phyloP scores from a whole-genome alignment of 441 rosid species.

The Brassica hybrid region DNA sequence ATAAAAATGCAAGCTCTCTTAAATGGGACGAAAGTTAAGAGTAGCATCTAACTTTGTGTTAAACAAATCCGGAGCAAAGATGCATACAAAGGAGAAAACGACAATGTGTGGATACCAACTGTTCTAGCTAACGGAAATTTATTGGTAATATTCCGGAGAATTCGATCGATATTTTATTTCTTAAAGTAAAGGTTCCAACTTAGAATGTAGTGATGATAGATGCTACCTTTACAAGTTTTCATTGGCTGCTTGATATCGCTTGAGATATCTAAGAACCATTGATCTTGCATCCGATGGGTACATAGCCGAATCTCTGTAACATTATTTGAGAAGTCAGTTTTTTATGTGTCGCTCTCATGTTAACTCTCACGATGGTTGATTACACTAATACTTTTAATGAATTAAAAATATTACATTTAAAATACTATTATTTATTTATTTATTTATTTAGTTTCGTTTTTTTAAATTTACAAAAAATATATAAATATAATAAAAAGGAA shows the following conservation, averaged over 20 bases:
- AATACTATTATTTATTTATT: too few species aligned
- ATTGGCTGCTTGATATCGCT: background rate
- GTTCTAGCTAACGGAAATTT: background rate
- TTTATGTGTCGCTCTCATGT: too few species aligned
- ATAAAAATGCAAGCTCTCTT: background rate
- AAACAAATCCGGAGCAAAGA: background rate
- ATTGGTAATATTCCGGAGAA: background rate
- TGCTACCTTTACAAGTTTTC: background rate
- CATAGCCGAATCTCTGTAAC: background rate
- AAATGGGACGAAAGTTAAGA: background rate
- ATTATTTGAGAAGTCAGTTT: too few species aligned
- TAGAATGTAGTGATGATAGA: constrained; percentile 1
- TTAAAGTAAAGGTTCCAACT: background rate
- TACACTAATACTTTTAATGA: too few species aligned
- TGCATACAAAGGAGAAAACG: background rate
- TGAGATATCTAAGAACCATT: background rate
- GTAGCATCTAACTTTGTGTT: background rate
- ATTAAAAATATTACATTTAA: too few species aligned
- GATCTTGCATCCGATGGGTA: background rate
- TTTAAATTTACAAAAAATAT: too few species aligned
- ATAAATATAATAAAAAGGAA: too few species aligned
- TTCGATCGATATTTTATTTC: background rate
- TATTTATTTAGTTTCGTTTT: too few species aligned
- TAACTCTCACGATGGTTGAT: too few species aligned
- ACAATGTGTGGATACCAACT: background rate